Evolutionary conservation across 768 basidiomycete species (phyloP).

Genomic region (Collybia mongolica): DNA sequence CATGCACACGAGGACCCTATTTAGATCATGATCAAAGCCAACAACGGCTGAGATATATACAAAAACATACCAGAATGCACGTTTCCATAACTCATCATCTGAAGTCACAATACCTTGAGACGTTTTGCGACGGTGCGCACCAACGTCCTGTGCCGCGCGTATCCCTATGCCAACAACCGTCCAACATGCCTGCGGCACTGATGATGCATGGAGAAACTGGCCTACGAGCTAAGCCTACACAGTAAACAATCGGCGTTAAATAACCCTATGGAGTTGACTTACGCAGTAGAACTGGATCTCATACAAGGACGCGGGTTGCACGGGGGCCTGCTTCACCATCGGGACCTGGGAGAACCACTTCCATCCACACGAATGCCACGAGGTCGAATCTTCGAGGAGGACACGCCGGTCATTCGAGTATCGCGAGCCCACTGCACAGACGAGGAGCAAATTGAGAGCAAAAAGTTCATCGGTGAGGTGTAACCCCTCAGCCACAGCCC

Average conservation of each 20-base stretch:
- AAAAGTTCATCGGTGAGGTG: constrained; percentile 54
- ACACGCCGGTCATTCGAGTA: constrained; percentile 60
- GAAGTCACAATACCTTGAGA: constrained; percentile 31
- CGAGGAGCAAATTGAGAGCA: constrained; percentile 56
- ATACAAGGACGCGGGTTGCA: constrained; percentile 61
- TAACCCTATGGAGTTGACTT: constrained; percentile 23
- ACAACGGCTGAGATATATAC: constrained; percentile 11
- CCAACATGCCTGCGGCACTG: constrained; percentile 67
- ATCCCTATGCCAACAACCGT: constrained; percentile 67
- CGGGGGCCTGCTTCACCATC: constrained; percentile 52
- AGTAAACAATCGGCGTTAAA: neutral
- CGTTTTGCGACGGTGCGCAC: constrained; percentile 56
- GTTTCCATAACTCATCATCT: constrained; percentile 76
- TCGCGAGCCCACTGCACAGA: constrained; percentile 71
- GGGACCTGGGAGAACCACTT: constrained; percentile 67
- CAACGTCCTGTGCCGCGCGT: constrained; percentile 76
- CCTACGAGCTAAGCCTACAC: constrained; percentile 42
- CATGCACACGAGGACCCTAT: constrained; percentile 52
- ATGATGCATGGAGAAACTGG: constrained; percentile 54
- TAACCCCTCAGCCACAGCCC: constrained; percentile 42
- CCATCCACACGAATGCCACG: constrained; percentile 55
- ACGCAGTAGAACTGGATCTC: constrained; percentile 71
- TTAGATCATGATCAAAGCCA: neutral
- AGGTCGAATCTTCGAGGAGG: constrained; percentile 29
- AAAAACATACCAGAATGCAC: constrained; percentile 55